A percentile compares a stretch with the other conserved stretches of the same genome.
Evolutionary conservation across 208 protist genomes (phyloP).

Genomic region (Trypanosoma vivax): DNA sequence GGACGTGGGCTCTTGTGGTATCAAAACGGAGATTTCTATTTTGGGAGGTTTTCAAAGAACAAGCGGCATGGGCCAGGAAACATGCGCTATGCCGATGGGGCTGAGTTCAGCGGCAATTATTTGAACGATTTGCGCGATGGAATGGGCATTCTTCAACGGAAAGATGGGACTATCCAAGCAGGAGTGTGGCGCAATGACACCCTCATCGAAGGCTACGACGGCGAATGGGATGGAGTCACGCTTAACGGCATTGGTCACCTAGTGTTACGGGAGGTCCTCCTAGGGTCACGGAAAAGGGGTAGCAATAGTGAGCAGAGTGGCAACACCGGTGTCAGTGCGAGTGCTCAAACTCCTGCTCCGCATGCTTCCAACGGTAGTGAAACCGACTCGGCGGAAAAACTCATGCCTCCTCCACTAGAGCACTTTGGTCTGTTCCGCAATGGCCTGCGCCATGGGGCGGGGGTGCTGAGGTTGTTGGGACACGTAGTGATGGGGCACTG

Average conservation of each 20-base stretch:
- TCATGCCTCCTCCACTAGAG: slow-evolving; percentile 22
- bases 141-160: slow-evolving; percentile 46
- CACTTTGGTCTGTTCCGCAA: slow-evolving; percentile 77
- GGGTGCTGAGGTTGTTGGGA: slow-evolving; percentile 52
- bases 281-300: not conserved
- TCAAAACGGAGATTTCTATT: slow-evolving; percentile 75
- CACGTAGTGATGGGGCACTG: slow-evolving; percentile 66
- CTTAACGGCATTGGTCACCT: slow-evolving; percentile 73
- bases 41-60: slow-evolving; percentile 57
- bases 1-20: slow-evolving; percentile 80
- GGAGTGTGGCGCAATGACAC: slow-evolving; percentile 52
- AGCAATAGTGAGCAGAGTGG: not conserved
- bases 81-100: slow-evolving; percentile 55
- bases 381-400: slow-evolving; percentile 6
- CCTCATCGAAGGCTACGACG: slow-evolving; percentile 81
- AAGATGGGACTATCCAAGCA: slow-evolving; percentile 48
- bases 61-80: slow-evolving; percentile 68
- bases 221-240: slow-evolving; percentile 68
- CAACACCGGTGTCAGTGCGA: not conserved
- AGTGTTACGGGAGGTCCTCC: slow-evolving; percentile 6
- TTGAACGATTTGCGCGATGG: slow-evolving; percentile 54
- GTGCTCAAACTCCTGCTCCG: not conserved
- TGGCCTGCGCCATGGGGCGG: slow-evolving; percentile 59
- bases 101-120: slow-evolving; percentile 77
- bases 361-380: not conserved